Base-by-base conservation (phyloP, 2,329 filamentous ascomycete species). In the Monilinia vaccinii-corymbosi region DNA sequence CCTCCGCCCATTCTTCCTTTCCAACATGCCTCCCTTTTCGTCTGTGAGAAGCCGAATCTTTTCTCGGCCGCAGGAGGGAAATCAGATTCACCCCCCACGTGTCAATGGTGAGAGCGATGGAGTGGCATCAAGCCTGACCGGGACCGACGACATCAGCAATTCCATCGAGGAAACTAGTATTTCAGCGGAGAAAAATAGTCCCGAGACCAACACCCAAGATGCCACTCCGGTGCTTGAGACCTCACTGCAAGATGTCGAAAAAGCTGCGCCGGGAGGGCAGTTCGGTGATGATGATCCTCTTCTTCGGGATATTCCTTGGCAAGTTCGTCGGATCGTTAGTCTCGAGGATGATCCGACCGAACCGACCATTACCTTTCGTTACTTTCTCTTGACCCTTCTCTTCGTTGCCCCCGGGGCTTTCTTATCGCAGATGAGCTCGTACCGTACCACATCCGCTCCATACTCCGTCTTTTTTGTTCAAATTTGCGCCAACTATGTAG, bases 401-500 rank as follows among this genome's bases (percentile, higher is more conserved):
- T 83, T 84, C 65, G 77, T 83, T 48, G 74, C 78, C 0, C 81
- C 81, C 0, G 82, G 81, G 2, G 81, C 81, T 2, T 81, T 84
- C 64, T 68, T 85, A 2, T 81, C 78, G 6, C 78, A 81, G 66
- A 79, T 83, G 76, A 78, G 77, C 62, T 75, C 77, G 52, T 85
- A 77, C 66, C 76, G 82, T 48, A 84, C 82, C 1, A 84, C 82
- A 0, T 77, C 76, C 16, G 68, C 67, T 14, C 68, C 69, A 47
- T 85, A 84, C 67, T 82, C 81, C 0, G 77, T 85, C 51, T 84
- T 84, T 68, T 85, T 85, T 62, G 81, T 85, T n/a, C 77, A 79
- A 67, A 75, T 79, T 46, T 69, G 79, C 4, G 71, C 79, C 0
- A 79, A 72, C 21, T 79, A 79, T 0, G 73, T 77, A 23, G 79